Base-by-base conservation (phyloP, 805 yeast genomes). In the Suhomyces xylopsoci region DNA sequence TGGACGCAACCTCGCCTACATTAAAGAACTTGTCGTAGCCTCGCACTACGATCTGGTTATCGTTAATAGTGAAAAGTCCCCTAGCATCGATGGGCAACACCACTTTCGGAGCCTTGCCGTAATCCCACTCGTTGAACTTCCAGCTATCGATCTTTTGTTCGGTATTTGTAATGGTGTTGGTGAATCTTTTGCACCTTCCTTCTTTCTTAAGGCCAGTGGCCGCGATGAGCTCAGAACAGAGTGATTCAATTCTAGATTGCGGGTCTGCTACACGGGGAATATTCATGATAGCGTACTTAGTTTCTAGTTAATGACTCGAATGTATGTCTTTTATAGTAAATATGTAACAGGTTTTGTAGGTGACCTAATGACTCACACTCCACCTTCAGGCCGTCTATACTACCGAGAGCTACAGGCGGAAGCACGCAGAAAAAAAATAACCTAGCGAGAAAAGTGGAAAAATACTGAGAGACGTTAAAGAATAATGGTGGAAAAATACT, bases 21-120 rank as follows among this genome's bases (percentile, higher is more conserved):
- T 88, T 93, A 79, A 90, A 94, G 68, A 94, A 94, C 70, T 94
- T 94, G 68, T 94, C 94, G 66, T 94, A 94, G 0, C 99, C 99
- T 59, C 99, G 74, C 1, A 85, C 84, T 1, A 83, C 83, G 20
- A 94, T 87, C 9, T 54, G 58, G 7, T 73, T 71, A 10, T 69
- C 66, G 20, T 71, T 45, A 0, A 82, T 49, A 14, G 76, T 87
- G 67, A 93, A 93, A 14, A 93, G 66, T 0, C 99, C 99, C 51
- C 99, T 78, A 0, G 97, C 96, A 49, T 83, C 71, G 5, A 83
- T 76, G 0, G 97, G 97, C 7, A 93, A 71, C 1, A 52, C 54
- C 5, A 82, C 71, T 3, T 78, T 78, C 7, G 43, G 45, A 8
- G 74, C 71, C 50, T 77, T 80, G 15, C 83, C 82, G 63, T 89